Evolutionary conservation across 371 early-diverging fungal genomes (phyloP).

Genomic region (Umbelopsis sp.): DNA sequence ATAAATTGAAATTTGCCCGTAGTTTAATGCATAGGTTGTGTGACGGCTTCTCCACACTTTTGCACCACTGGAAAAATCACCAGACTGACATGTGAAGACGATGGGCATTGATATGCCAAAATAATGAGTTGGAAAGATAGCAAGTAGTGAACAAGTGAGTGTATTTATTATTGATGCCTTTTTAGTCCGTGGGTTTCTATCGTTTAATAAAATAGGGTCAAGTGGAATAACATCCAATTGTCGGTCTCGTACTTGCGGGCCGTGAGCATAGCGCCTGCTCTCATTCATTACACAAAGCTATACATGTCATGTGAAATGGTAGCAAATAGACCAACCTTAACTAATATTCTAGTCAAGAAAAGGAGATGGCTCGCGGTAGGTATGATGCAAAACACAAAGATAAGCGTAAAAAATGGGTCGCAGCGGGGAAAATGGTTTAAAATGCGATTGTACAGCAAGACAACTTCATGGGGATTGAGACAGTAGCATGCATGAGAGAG

Average conservation of each 20-base stretch:
- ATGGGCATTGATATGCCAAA: too few relatives aligned
- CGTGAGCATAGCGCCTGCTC: slow-evolving; percentile 3
- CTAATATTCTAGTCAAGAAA: too few relatives aligned
- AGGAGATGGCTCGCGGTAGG: too few relatives aligned
- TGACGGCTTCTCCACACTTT: slow-evolving; percentile 15
- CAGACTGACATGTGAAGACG: slow-evolving; percentile 11
- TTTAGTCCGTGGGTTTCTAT: too few relatives aligned
- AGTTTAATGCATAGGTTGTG: not conserved
- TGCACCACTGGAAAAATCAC: not conserved
- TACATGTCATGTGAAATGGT: not conserved
- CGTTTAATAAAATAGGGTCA: too few relatives aligned
- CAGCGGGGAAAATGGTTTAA: too few relatives aligned
- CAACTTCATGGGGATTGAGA: not conserved
- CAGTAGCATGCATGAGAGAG: not conserved
- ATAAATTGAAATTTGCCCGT: not conserved
- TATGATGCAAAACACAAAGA: too few relatives aligned
- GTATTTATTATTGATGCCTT: too few relatives aligned
- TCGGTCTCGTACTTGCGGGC: not conserved
- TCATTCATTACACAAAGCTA: slow-evolving; percentile 11
- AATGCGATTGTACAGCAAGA: too few relatives aligned
- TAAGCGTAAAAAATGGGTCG: too few relatives aligned
- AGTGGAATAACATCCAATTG: too few relatives aligned
- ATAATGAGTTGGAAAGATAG: not conserved
- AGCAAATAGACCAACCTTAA: not conserved
- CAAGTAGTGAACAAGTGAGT: too few relatives aligned